Base-by-base conservation (phyloP, 768 basidiomycete species). In the Mycena belliarum region DNA sequence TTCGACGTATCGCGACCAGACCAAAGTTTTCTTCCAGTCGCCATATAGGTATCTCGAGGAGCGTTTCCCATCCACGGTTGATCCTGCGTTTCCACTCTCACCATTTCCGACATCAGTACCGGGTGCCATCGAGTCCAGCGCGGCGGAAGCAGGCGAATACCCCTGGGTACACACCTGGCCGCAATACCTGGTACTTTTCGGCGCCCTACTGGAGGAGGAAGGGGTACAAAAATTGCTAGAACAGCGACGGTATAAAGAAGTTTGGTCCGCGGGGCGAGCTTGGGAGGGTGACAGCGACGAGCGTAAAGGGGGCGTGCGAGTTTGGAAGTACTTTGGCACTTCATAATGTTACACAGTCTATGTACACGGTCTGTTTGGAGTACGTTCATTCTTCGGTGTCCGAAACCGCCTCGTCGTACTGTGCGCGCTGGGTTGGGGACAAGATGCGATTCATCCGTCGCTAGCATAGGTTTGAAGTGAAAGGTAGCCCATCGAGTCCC, bases 151-250 rank as follows among this genome's bases (percentile, higher is more conserved):
- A 25, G 58, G 62, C 40, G 56, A 52, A 8, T 74, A 80, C 51
- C 77, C 76, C 15, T 92, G 91, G 86, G 66, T 52, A 52, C 90
- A 95, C 59, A 75, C 83, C 58, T 95, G 92, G 91, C 94, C 96
- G 0, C 81, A 79, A 42, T 85, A 94, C 70, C 65, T 98, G 16
- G 82, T 93, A 3, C 75, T 95, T 50, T 98, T 98, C 67, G 93
- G 91, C 6, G 80, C 80, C n/a, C 73, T 98, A 43, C 75, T 96
- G 41, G 70, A 76, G 6, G 72, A 81, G 49, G 70, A 76, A 10
- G 82, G 78, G 2, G 76, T 93, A 2, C 66, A 70, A 43, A 62
- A 70, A 3, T 23, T 84, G 24, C 70, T 95, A 46, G 66, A 72
- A 49, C 68, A 67, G 16, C 77, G 77, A 35, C 89, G 88, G 4